Evolutionary conservation across 306 rosid species (phyloP), one percentile per base, ranked within the genome.

Genomic region (Dryas octopetala): DNA sequence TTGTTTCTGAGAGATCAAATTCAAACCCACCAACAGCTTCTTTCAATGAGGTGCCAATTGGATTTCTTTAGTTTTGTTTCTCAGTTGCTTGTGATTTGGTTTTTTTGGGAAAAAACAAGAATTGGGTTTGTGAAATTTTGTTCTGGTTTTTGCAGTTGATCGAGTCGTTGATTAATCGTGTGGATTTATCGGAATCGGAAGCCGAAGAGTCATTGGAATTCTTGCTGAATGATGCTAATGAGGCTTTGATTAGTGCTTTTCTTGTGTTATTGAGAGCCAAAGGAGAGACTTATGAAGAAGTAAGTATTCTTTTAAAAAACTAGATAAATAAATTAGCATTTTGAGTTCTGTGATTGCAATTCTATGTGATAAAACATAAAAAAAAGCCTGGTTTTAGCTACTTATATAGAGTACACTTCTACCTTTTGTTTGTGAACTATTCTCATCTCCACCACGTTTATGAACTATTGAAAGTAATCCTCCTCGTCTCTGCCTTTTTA

Each of bases 261-360:
- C 97, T 92, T 41, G 96, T 95, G 16, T 83, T 95, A 41, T 58
- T 95, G 68, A 90, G 97, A 76, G 97, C 97, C 60, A 95, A 95
- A 83, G 93, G 97, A 66, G 99, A 95, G 84, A 95, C 97, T 13
- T 87, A 70, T 78, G 97, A 86, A 86, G 99, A 95, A 69, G 99
- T 89, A 75, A 85, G 83, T 53, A 59, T 13, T 43, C 6, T 55
- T 10, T 55, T 12, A 0, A 4, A 40, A 7, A 6, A 11, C 38
- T 32, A 32, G 2, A 32, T 32, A 12, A 3, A 7, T 19, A 4
- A 40, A 6, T 4, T 57, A n/a, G 44, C 40, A 71, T 54, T 71
- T 59, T 19, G 43, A 43, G 64, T 43, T 53, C 4, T 52, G 40
- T 70, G 7, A 5, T 51, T 69, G 74, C 16, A 68, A 0, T 69